These are phyloP conservation scores for Nicotiana obtusifolia DNA, from an alignment of 257 asterid species.

Conservation along the genomic window DNA sequence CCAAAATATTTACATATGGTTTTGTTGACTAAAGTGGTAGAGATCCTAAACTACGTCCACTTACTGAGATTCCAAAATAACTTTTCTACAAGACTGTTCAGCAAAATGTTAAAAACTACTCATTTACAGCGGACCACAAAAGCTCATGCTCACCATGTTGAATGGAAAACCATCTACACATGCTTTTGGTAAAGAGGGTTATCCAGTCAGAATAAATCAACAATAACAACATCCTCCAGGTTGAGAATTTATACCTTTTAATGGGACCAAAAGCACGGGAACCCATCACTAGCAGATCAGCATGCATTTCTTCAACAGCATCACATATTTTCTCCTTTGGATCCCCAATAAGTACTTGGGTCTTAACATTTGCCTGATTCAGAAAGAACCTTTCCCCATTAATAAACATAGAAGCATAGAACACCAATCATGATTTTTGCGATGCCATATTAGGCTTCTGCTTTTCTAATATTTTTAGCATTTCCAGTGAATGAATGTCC, in stretches of 20 bases:
- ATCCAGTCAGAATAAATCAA: background rate
- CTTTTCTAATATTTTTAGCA: background rate
- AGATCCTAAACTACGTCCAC: background rate
- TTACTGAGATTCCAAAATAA: background rate
- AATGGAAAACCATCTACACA: constrained; percentile 2
- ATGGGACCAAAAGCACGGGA: constrained; percentile 44
- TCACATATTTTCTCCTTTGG: constrained; percentile 50
- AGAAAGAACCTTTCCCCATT: background rate
- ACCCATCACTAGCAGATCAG: constrained; percentile 43
- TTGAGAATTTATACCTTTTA: constrained; percentile 28
- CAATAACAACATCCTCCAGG: background rate
- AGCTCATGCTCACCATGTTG: background rate
- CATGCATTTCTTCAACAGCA: constrained; percentile 39
- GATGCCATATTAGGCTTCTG: background rate
- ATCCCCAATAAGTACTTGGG: constrained; percentile 41
- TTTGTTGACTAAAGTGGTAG: background rate
- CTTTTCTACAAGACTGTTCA: background rate
- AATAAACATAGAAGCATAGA: background rate
- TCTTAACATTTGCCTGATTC: constrained; percentile 27
- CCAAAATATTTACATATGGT: background rate
- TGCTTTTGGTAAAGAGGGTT: background rate
- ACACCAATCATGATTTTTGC: background rate
- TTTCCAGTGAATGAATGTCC: background rate
- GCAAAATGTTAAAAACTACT: background rate
- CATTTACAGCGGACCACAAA: background rate